These are phyloP conservation scores for Candida berthetii DNA, from an alignment of 805 yeast genomes.

Conservation along the genomic window DNA sequence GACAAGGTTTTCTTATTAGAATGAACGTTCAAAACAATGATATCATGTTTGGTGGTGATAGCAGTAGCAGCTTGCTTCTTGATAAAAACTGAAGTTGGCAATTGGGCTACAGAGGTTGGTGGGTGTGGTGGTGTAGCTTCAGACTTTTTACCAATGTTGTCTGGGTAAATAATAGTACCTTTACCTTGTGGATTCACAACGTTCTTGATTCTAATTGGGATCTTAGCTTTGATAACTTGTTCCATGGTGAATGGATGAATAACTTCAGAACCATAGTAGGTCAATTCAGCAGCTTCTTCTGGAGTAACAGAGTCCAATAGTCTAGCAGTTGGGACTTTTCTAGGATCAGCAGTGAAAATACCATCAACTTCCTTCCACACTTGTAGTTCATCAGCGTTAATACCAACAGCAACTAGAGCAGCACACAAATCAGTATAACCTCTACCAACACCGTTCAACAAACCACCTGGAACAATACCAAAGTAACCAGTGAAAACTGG, in stretches of 20 bases:
- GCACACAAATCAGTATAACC: constrained; percentile 99
- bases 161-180: constrained; percentile 94
- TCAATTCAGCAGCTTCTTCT: constrained; percentile 97
- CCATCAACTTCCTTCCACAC: constrained; percentile 99
- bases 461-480: constrained; percentile 94
- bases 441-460: constrained; percentile 88
- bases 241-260: constrained; percentile 99
- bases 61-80: constrained; percentile 82
- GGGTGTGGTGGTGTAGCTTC: constrained; percentile 94
- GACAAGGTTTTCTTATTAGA: constrained; percentile 89
- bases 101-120: constrained; percentile 57
- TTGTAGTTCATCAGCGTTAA: constrained; percentile 88
- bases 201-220: constrained; percentile 94
- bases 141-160: constrained; percentile 77
- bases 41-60: constrained; percentile 89
- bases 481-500: constrained; percentile 97
- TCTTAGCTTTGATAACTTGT: constrained; percentile 92
- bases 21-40: constrained; percentile 87
- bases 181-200: constrained; percentile 90
- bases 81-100: constrained; percentile 31
- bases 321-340: constrained; percentile 89
- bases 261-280: constrained; percentile 96
- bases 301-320: constrained; percentile 87
- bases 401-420: constrained; percentile 90
- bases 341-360: constrained; percentile 96